Conservation (phyloP, 768 basidiomycete genomes). For the Mycena kentingensis region DNA sequence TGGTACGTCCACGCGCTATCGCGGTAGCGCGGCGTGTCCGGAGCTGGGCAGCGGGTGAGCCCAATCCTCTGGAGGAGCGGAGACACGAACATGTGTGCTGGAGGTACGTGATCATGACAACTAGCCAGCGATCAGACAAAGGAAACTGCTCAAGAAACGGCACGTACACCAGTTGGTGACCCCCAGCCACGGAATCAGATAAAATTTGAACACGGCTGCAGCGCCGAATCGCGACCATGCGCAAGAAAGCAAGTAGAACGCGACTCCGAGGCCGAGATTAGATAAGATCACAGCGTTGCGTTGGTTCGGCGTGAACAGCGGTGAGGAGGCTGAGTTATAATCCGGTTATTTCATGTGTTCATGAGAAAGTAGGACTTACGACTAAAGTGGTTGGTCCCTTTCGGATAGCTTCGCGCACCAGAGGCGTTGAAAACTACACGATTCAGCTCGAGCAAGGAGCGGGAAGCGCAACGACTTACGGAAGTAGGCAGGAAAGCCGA, state of each 20-base stretch:
- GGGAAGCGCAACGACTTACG: constrained; percentile 36
- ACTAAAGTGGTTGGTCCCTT: constrained; percentile 67
- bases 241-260: constrained; percentile 44
- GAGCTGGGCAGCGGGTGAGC: no score
- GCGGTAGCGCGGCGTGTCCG: constrained; percentile 46
- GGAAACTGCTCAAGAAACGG: constrained; percentile 12
- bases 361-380: constrained; percentile 39
- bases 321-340: constrained; percentile 46
- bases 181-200: constrained; percentile 55
- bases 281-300: constrained; percentile 55
- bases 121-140: constrained; percentile 15
- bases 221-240: constrained; percentile 42
- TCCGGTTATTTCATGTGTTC: no score
- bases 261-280: constrained; percentile 53
- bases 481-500: constrained; percentile 64
- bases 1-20: constrained; percentile 46
- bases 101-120: constrained; percentile 54
- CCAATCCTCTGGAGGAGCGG: background rate
- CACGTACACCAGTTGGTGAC: constrained; percentile 58
- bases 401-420: constrained; percentile 57
- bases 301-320: constrained; percentile 56
- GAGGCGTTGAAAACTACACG: constrained; percentile 61
- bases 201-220: constrained; percentile 47
- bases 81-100: constrained; percentile 60
- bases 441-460: constrained; percentile 17